Evolutionary conservation across 305 asterid species (phyloP), one percentile per base, ranked within the genome.

Genomic region (Solanum hybrid): DNA sequence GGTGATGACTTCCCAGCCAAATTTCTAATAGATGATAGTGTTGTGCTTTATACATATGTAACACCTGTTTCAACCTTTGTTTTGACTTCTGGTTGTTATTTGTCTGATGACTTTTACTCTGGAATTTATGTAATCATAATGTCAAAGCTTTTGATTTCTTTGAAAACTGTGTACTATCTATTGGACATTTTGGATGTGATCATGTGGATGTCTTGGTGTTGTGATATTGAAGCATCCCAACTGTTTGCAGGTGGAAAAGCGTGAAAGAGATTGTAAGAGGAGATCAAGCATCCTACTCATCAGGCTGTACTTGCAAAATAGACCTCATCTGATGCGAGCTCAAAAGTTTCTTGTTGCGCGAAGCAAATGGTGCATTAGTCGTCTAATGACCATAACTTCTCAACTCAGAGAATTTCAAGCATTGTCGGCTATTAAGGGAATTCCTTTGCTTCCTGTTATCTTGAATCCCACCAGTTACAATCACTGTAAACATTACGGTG

Each of bases 331-430:
- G 77, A 94, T 94, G 93, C 96, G 94, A 92, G 99, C 94, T 89
- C 93, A 96, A 90, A 96, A 95, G 92, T 93, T 92, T 92, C 97
- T 96, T 85, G 94, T 94, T 86, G 99, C 93, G 78, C 93, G 99
- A 88, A 97, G 97, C 97, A 97, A 95, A 94, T 97, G 99, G 99
- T 93, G 89, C 94, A 91, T 94, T 89, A 93, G 94, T 94, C 98
- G 95, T 80, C 91, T 97, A 90, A 95, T 97, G 99, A 96, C 95
- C 94, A 95, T 97, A 90, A 96, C 99, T 86, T 98, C 99, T 90
- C 99, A 97, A 91, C 95, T 97, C 90, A 95, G 99, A 89, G 99
- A 97, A 93, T 97, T 97, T 93, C 99, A 96, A 89, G 99, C 99
- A 91, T 91, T 97, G 93, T 95, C 99, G 86, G 94, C 98, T 87